Base-by-base conservation (phyloP, 1,139 yeast genomes). In the Lodderomyces theae region DNA sequence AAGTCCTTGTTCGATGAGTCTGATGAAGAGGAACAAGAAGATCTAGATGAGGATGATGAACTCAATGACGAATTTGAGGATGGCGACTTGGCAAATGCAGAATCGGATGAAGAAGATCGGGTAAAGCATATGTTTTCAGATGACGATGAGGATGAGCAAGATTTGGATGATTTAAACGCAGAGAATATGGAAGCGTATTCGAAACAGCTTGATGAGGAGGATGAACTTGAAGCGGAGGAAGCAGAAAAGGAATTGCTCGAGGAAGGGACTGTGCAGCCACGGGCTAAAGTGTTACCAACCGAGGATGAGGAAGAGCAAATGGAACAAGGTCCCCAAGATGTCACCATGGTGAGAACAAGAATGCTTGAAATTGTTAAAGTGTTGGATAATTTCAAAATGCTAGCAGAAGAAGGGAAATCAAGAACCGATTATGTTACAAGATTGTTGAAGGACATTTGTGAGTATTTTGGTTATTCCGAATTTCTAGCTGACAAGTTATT, bases 361-460 rank as follows among this genome's bases (percentile, higher is more conserved):
- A 90, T 94, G 83, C 80, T 92, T 51, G 98, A 94, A 69, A 79
- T 94, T 47, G 94, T 89, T 40, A 90, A 90, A 63, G 97, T 92
- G n/a, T 76, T 94, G 53, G 97, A 90, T 61, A 88, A 92, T 64
- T 89, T 90, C 67, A 83, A 83, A 57, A 83, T 74, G 37, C 63
- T 89, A 53, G 86, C 92, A 13, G 96, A 89, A 59, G 92, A 82
- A 57, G 96, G 95, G 10, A 80, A 79, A 59, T 82, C 94, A 32
- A 80, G 98, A 66, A 68, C 83, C 22, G 95, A 89, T 48, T 89
- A 92, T 58, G 72, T 79, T 38, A 80, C 79, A 40, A 82, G 95
- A 63, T 72, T 92, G 47, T 64, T 89, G 22, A 76, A 77, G 51
- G 99, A 94, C 64, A 87, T 94, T 40, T 82, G 94, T 61, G 86